Evolutionary conservation across 176 grass and related monocot genomes (phyloP).

Genomic region (Alloteropsis semialata): DNA sequence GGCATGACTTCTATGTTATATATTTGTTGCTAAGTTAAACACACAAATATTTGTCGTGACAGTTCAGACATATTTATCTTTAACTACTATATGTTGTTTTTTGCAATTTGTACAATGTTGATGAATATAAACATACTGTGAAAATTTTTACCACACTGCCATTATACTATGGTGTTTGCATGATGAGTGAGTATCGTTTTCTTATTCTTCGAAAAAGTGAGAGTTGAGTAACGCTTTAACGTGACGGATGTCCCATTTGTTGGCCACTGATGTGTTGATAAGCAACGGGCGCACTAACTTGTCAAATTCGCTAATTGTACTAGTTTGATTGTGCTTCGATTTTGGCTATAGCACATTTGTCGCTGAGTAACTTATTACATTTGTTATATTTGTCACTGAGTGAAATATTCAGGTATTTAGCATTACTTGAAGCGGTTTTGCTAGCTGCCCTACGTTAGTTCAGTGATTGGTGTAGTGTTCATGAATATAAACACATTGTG

Average conservation of each 20-base stretch:
- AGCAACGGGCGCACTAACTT: neutral
- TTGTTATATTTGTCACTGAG: neutral
- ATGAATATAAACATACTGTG: too few relatives aligned
- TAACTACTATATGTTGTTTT: too few relatives aligned
- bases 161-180: neutral
- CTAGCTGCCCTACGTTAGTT: neutral
- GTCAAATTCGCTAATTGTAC: neutral
- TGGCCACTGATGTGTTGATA: neutral
- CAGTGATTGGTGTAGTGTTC: neutral
- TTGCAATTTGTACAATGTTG: too few relatives aligned
- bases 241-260: neutral
- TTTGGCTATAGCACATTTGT: too few relatives aligned
- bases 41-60: too few relatives aligned
- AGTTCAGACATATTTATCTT: too few relatives aligned
- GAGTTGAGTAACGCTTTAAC: neutral
- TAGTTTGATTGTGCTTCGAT: neutral
- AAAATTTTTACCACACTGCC: too few relatives aligned
- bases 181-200: too few relatives aligned
- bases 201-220: too few relatives aligned
- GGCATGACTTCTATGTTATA: too few relatives aligned
- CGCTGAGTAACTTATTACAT: neutral
- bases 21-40: too few relatives aligned
- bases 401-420: too few relatives aligned
- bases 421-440: neutral
- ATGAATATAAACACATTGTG: neutral